Base-by-base conservation (phyloP, 306 rosid species). In the Potentilla sterilis region DNA sequence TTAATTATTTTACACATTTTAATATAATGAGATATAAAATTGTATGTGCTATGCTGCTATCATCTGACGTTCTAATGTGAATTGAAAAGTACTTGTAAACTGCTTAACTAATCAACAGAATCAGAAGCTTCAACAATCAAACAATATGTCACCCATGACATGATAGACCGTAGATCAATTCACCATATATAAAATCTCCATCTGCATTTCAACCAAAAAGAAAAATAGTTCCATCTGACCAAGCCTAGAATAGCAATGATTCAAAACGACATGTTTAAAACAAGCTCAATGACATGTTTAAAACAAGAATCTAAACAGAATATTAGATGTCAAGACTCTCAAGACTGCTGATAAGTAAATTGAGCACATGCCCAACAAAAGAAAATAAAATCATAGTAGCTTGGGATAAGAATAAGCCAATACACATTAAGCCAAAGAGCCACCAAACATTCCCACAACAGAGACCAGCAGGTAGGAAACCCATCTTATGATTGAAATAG, bases 401-500 rank as follows among this genome's bases (percentile, higher is more conserved):
- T 28, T 14, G 18, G 65, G 35, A 22, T 58, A 58, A 11, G 16
- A 10, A 57, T 22, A 24, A 6, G 65, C 7, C 18, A 22, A 12
- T 5, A 59, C 1, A 58, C 5, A 2, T n/a, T 34, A 57, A 34
- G 67, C 67, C 42, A 6, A 61, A 62, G 37, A 14, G 67, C 40
- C 32, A 62, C 67, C 67, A 32, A 62, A 34, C 40, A 62, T 28
- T 32, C 41, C 67, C 42, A 59, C 38, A 34, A 62, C 40, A 34
- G 61, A 62, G 67, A 62, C 67, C 67, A 13, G 21, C 11, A 5
- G 42, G 67, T 62, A 62, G 67, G 67, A 15, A 62, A 11, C 67
- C 65, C 37, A 12, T 28, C 65, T 2, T 22, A 58, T 13, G 19
- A 61, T 6, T 32, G 41, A 14, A 61, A 62, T 5, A 62, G n/a